Evolutionary conservation across 1,284 basidiomycete species (phyloP).

Genomic region (Phellopilus nigrolimitatus): DNA sequence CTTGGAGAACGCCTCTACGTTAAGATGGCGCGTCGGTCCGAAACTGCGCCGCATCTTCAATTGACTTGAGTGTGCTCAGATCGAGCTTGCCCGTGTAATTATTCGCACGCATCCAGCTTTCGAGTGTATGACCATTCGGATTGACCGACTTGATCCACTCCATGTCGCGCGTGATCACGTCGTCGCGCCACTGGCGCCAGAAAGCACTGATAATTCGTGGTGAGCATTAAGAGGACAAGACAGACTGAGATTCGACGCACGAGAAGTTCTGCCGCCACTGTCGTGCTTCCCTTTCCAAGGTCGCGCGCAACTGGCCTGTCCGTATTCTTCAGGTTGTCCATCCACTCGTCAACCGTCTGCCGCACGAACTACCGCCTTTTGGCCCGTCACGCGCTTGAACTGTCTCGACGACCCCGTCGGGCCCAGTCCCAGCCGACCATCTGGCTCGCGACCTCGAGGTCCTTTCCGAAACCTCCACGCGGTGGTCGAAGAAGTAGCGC

Average conservation of each 20-base stretch:
- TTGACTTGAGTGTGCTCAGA: constrained; percentile 21
- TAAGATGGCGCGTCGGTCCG: neutral
- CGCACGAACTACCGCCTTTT: constrained; percentile 35
- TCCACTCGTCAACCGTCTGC: constrained; percentile 39
- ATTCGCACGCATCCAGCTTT: constrained; percentile 29
- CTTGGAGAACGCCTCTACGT: too few relatives aligned
- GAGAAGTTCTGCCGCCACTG: constrained; percentile 37
- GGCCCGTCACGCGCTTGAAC: constrained; percentile 41
- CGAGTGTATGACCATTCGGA: constrained; percentile 28
- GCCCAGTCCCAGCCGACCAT: constrained; percentile 39
- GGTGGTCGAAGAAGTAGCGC: constrained; percentile 44
- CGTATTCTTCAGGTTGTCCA: constrained; percentile 30
- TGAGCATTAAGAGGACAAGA: too few relatives aligned
- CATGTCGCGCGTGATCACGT: constrained; percentile 38
- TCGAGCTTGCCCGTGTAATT: constrained; percentile 21
- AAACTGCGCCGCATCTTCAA: constrained; percentile 15
- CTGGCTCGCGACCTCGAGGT: constrained; percentile 41
- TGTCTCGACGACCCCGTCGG: constrained; percentile 30
- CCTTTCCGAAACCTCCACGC: constrained; percentile 35
- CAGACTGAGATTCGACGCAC: neutral
- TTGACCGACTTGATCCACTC: constrained; percentile 37
- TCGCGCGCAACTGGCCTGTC: too few relatives aligned
- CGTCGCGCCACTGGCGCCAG: constrained; percentile 39
- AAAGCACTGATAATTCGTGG: constrained; percentile 26
- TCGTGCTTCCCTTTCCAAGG: constrained; percentile 3